These are phyloP conservation scores for Cystofilobasidium capitatum DNA, from an alignment of 768 basidiomycete genomes.

Conservation along the genomic window DNA sequence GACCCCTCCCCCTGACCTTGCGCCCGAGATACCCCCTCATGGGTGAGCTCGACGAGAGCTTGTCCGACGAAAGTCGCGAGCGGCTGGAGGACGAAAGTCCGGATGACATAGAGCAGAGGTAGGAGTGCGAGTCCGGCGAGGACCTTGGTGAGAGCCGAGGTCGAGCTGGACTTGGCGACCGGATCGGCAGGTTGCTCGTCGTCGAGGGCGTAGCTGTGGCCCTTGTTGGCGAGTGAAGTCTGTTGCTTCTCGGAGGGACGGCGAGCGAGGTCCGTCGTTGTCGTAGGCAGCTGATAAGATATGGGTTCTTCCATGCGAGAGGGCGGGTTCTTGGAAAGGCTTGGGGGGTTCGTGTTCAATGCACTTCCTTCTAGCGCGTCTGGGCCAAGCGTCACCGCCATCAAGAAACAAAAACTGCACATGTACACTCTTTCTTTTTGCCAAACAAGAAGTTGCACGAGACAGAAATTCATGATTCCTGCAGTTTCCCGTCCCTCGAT, in stretches of 20 bases:
- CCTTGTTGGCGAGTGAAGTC: neutral
- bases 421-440: too few relatives aligned
- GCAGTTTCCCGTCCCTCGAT: too few relatives aligned
- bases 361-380: too few relatives aligned
- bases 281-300: too few relatives aligned
- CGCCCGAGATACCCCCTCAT: neutral
- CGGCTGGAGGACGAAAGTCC: neutral
- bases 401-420: too few relatives aligned
- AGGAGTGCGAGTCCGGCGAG: constrained; percentile 1
- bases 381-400: too few relatives aligned
- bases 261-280: neutral
- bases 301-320: neutral
- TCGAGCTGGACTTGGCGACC: neutral
- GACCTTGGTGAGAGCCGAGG: neutral
- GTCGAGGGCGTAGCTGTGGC: neutral
- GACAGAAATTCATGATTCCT: too few relatives aligned
- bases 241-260: neutral
- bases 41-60: neutral
- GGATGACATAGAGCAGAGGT: constrained; percentile 7
- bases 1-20: neutral
- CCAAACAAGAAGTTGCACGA: too few relatives aligned
- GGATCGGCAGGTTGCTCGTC: neutral
- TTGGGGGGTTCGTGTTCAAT: too few relatives aligned
- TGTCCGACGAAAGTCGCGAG: neutral
- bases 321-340: neutral